Base-by-base conservation (phyloP, 2,329 filamentous ascomycete species). In the Trichoderma sp. region DNA sequence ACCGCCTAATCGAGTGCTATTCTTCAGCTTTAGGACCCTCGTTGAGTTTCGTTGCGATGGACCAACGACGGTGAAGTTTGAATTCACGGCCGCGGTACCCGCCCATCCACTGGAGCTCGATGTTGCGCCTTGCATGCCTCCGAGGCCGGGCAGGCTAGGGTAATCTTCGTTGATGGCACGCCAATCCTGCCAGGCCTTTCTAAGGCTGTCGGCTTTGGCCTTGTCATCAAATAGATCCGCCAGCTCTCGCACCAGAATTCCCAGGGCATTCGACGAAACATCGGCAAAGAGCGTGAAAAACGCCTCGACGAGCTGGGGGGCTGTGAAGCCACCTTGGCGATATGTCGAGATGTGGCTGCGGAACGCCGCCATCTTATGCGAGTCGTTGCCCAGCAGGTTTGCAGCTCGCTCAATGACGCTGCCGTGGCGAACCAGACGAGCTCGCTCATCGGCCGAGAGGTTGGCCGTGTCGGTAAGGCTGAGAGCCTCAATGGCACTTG, bases 121-220 rank as follows among this genome's bases (percentile, higher is more conserved):
- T 0, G 86, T 85, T 4, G 82, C 84, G 29, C 89, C 89, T 42
- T 89, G 84, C 79, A 90, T 87, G 60, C 90, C 90, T 65, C 87
- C 86, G 0, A 92, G 85, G 0, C 91, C 90, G 1, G 94, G 94
- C 1, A 98, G 83, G 2, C 92, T 92, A 0, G 94, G 94, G 73
- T 97, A 98, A 77, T 97, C 94, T 78, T 97, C 94, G 72, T 97
- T 96, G 80, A 97, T 95, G 42, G 93, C 93, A 56, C 92, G 92
- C 92, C 94, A 97, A 79, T 97, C 92, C 73, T 93, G 92, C 93
- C 94, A 97, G 1, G 94, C 92, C 73, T 90, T 90, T 29, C 93
- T 86, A 3, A 99, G 81, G 0, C 83, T 84, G 63, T 90, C 89
- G 1, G 88, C 88, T 76, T 97, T 97, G 19, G 78, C 76, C 59